Percentiles rank a stretch among this genome's conserved stretches.
These are phyloP conservation scores for Candida khao-thaluensis DNA, from an alignment of 805 yeast genomes.

Conservation along the genomic window DNA sequence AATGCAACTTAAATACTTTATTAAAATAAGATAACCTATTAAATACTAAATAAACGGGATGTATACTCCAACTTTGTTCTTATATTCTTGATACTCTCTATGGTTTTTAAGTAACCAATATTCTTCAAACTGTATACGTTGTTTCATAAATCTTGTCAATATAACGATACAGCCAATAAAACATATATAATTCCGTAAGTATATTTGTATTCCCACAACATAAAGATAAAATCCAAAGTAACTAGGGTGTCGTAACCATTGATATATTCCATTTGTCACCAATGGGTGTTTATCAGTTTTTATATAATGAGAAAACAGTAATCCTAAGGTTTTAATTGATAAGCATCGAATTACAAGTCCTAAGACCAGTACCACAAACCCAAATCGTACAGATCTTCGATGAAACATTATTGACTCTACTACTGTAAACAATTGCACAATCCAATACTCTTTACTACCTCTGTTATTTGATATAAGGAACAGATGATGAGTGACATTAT, in stretches of 20 bases:
- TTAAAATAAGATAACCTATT: too few species aligned
- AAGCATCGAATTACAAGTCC: slow-evolving; percentile 28
- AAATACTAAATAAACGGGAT: slow-evolving; percentile 25
- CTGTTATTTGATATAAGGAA: slow-evolving; percentile 36
- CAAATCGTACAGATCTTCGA: background rate
- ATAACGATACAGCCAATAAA: slow-evolving; percentile 18
- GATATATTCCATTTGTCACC: slow-evolving; percentile 34
- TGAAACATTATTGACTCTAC: slow-evolving; percentile 21
- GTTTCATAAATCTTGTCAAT: slow-evolving; percentile 26
- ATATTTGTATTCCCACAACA: slow-evolving; percentile 31
- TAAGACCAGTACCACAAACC: background rate
- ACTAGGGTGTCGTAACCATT: slow-evolving; percentile 35
- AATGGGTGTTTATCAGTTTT: slow-evolving; percentile 20
- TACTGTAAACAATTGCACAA: slow-evolving; percentile 25
- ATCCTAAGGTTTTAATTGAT: slow-evolving; percentile 35
- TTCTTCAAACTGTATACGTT: slow-evolving; percentile 37
- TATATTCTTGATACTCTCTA: slow-evolving; percentile 26
- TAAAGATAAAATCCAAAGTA: slow-evolving; percentile 38
- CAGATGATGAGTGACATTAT: slow-evolving; percentile 24
- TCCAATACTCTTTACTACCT: slow-evolving; percentile 32
- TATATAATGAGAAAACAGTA: slow-evolving; percentile 35
- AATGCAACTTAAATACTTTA: too few species aligned
- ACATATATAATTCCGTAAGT: slow-evolving; percentile 23
- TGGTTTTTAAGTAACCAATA: slow-evolving; percentile 25
- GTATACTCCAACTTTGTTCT: slow-evolving; percentile 22